Conservation (phyloP, 2,329 filamentous ascomycete species). For the Epicoccum nigrum region DNA sequence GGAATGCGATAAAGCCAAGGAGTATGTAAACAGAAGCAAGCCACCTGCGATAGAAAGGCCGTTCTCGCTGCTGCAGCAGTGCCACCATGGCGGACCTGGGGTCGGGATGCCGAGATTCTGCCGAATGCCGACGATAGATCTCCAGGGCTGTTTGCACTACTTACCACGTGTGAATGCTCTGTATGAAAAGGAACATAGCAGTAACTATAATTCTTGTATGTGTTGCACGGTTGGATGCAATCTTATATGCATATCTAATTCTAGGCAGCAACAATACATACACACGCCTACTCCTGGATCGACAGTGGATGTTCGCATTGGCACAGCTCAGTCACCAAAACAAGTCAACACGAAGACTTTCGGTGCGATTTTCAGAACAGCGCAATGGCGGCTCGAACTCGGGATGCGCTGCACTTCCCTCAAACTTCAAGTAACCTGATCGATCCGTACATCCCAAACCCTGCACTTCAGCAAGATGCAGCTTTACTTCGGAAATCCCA, state of each 20-base stretch:
- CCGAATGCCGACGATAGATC: constrained; percentile 10
- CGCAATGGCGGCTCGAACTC: constrained; percentile 16
- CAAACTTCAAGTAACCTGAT: constrained; percentile 54
- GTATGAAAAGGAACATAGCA: not conserved
- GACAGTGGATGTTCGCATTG: not conserved
- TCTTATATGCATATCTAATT: not conserved
- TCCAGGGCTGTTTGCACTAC: not conserved
- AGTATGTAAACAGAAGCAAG: not conserved
- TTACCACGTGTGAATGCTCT: not conserved
- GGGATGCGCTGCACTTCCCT: constrained; percentile 50
- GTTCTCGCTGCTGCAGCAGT: constrained; percentile 8
- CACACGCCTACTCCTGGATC: too few species aligned
- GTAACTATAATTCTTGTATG: not conserved
- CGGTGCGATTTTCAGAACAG: too few species aligned
- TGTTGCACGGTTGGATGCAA: too few species aligned
- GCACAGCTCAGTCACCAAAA: not conserved
- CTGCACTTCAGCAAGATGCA: constrained; percentile 5
- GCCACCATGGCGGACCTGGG: constrained; percentile 16
- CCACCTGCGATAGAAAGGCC: not conserved
- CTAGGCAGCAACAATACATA: not conserved
- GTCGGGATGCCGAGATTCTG: constrained; percentile 5
- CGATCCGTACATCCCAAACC: constrained; percentile 56
- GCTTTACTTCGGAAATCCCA: constrained; percentile 21
- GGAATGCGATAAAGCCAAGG: not conserved
- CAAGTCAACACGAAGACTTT: not conserved